Conservation (phyloP, 192 early-diverging fungal genomes). For the Podila horticola region DNA sequence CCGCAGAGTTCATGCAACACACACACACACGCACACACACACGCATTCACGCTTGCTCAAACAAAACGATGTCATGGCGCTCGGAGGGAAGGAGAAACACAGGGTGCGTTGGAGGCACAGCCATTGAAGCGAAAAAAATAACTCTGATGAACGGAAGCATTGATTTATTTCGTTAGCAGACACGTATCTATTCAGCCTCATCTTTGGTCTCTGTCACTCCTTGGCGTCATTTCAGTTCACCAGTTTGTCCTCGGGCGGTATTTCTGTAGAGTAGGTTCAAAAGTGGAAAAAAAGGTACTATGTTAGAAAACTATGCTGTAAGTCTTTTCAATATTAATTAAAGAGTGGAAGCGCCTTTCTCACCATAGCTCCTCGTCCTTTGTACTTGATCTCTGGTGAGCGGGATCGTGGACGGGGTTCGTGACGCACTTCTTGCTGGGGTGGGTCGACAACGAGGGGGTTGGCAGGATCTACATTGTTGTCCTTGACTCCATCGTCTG, state of each 20-base stretch:
- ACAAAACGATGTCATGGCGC: neutral
- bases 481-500: constrained; percentile 16
- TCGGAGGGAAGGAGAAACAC: neutral
- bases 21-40: too few relatives aligned
- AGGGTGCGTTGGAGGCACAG: neutral
- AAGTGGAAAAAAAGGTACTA: neutral
- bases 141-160: neutral
- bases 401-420: constrained; percentile 21
- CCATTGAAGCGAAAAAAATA: neutral
- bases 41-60: too few relatives aligned
- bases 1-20: neutral
- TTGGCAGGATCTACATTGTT: constrained; percentile 31
- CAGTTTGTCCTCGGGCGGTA: constrained; percentile 2
- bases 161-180: neutral
- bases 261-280: neutral
- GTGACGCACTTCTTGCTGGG: constrained; percentile 2
- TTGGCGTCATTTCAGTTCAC: neutral
- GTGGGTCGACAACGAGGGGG: constrained; percentile 17
- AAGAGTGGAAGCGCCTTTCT: constrained; percentile 1
- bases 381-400: constrained; percentile 59
- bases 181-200: neutral
- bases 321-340: neutral
- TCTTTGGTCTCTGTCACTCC: neutral
- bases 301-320: too few relatives aligned
- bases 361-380: constrained; percentile 65